Conservation (phyloP, 768 basidiomycete genomes). For the Lepiota brunneoincarnata region DNA sequence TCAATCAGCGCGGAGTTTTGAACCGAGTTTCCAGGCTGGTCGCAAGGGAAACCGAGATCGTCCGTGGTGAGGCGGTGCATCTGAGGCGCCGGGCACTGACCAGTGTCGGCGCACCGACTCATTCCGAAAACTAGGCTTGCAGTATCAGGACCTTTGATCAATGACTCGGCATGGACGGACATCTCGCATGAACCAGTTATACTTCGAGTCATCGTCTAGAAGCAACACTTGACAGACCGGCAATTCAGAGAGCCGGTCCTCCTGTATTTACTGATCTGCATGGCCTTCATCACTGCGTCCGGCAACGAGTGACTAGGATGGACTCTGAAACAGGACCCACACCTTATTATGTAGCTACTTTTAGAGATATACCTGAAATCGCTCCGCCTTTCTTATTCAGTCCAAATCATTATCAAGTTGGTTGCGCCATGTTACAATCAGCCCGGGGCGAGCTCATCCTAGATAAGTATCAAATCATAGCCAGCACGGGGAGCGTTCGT, state of each 20-base stretch:
- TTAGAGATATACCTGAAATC: neutral
- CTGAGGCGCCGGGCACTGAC: no score
- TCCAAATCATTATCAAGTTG: slow-evolving; percentile 3
- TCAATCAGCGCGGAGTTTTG: no score
- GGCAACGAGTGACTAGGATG: neutral
- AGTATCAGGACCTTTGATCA: no score
- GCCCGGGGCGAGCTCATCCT: neutral
- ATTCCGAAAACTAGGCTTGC: no score
- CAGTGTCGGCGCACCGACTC: no score
- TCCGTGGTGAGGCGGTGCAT: neutral
- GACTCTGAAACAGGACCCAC: slow-evolving; percentile 4
- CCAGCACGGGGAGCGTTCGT: neutral
- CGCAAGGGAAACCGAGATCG: neutral
- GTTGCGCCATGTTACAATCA: neutral
- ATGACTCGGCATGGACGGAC: no score
- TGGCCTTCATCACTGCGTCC: neutral
- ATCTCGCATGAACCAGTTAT: no score
- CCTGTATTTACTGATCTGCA: neutral
- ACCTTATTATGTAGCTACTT: neutral
- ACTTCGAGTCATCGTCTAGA: neutral
- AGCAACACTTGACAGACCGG: neutral
- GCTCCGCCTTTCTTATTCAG: neutral
- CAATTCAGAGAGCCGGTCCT: neutral
- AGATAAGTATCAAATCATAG: slow-evolving; percentile 3
- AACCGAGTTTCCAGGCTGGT: neutral